Base-by-base conservation (phyloP, 2,329 filamentous ascomycete species). In the Paraphaeosphaeria minitans region DNA sequence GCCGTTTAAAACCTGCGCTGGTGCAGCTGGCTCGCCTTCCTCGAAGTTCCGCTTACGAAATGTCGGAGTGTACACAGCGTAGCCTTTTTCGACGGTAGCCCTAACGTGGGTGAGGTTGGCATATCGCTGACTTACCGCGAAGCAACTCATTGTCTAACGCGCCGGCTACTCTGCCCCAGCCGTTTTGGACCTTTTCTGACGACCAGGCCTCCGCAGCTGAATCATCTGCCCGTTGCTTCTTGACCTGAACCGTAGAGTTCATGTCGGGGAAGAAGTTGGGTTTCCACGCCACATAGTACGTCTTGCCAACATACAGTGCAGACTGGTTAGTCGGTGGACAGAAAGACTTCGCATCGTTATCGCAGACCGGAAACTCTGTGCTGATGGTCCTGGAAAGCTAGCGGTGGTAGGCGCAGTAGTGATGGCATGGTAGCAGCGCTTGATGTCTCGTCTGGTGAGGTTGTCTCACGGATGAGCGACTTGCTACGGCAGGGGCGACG, bases 81-180 rank as follows among this genome's bases (percentile, higher is more conserved):
- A 70, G 35, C 60, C 63, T 65, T 47, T 13, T 3, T 2, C 21
- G 8, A 9, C 4, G 42, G 41, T 22, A 43, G 35, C 55, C 31
- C 53, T 37, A n/a, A 24, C 16, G 41, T 14, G 6, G 6, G 14
- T 41, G 29, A 29, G 46, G 47, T 14, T 27, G 16, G 21, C 41
- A 43, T 13, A 46, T 41, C 27, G 31, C 21, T 19, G 19, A 55
- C 55, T n/a, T 54, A 57, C 68, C 76, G 55, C 78, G 76, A 41
- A 79, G 69, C 78, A 77, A 80, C n/a, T 69, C 68, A 53, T 76
- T 70, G 27, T 73, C 65, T 71, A 78, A 79, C 14, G 68, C 66
- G 10, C 81, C 61, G 1, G 72, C 64, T n/a, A 75, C 67, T 58
- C 74, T 77, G 48, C 79, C 78, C 59, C 75, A 71, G 37, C 69